A percentile compares a stretch with the other conserved stretches of the same genome.
These are phyloP conservation scores for Sporothrix variecibatus DNA, from an alignment of 2,329 filamentous ascomycete species.

Conservation along the genomic window DNA sequence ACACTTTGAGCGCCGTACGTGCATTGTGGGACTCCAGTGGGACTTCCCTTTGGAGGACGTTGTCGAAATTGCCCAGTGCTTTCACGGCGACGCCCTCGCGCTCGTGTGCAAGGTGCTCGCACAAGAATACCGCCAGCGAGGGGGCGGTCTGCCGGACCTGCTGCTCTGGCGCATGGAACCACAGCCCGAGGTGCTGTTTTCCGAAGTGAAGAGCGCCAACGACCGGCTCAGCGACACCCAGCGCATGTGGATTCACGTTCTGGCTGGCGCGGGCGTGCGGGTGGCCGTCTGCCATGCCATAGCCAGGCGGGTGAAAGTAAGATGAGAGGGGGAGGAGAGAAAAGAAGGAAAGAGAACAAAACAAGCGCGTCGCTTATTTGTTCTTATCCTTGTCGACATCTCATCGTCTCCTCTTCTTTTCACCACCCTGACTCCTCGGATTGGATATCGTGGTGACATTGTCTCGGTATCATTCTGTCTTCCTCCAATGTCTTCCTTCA, in stretches of 20 bases:
- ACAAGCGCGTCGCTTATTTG: conserved; percentile 5
- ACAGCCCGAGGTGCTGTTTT: conserved; percentile 59
- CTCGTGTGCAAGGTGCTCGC: conserved; percentile 90
- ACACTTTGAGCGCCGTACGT: conserved; percentile 72
- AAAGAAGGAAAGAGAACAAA: neutral
- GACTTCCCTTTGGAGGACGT: conserved; percentile 78
- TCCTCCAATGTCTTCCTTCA: neutral
- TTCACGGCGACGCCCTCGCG: conserved; percentile 76
- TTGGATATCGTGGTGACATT: conserved; percentile 6
- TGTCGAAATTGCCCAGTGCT: conserved; percentile 75
- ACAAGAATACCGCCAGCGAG: conserved; percentile 86
- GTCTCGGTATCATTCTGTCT: neutral
- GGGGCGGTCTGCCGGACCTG: conserved; percentile 87
- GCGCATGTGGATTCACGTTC: conserved; percentile 92
- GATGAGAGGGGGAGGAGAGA: neutral
- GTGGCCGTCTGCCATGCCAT: conserved; percentile 77
- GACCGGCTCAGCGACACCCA: conserved; percentile 96
- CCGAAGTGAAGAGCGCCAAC: conserved; percentile 80
- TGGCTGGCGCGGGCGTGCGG: conserved; percentile 78
- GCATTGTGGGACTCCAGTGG: conserved; percentile 92
- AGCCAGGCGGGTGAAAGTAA: conserved; percentile 51
- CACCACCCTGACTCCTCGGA: neutral
- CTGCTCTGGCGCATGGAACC: conserved; percentile 72
- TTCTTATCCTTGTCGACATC: neutral
- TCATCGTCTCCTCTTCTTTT: neutral